These are phyloP conservation scores for Polytrichum commune DNA, from an alignment of 225 moss, liverwort and hornwort genomes.

Conservation along the genomic window DNA sequence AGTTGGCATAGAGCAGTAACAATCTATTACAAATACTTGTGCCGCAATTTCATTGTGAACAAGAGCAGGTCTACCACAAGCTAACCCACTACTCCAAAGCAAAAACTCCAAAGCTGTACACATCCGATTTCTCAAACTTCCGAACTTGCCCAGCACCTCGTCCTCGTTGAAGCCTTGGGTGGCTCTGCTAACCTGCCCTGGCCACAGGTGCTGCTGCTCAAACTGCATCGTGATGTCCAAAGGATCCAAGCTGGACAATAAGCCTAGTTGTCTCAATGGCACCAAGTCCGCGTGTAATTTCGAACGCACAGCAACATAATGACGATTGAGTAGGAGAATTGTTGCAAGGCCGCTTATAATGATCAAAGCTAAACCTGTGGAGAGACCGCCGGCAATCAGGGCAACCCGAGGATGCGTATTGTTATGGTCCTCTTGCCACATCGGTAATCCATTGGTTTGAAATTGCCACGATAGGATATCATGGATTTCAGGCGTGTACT, in stretches of 20 bases:
- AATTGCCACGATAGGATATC: slow-evolving; percentile 10
- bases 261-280: not conserved
- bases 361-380: slow-evolving; percentile 1
- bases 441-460: not conserved
- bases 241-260: not conserved
- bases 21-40: no score
- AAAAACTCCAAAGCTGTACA: slow-evolving; percentile 52
- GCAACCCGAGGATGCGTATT: not conserved
- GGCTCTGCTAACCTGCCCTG: slow-evolving; percentile 9
- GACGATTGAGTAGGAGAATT: not conserved
- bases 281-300: no score
- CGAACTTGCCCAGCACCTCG: slow-evolving; percentile 1
- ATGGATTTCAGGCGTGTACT: not conserved
- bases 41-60: not conserved
- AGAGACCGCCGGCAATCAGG: slow-evolving; percentile 6
- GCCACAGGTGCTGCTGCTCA: not conserved
- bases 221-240: not conserved
- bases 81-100: slow-evolving; percentile 26
- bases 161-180: slow-evolving; percentile 12
- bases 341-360: slow-evolving; percentile 12
- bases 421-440: not conserved
- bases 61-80: slow-evolving; percentile 15
- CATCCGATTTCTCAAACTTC: slow-evolving; percentile 19
- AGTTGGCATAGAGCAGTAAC: no score
- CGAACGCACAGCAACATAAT: no score